Base-by-base conservation (phyloP, 2,329 filamentous ascomycete genomes). In the Scopulariopsis brevicaulis region DNA sequence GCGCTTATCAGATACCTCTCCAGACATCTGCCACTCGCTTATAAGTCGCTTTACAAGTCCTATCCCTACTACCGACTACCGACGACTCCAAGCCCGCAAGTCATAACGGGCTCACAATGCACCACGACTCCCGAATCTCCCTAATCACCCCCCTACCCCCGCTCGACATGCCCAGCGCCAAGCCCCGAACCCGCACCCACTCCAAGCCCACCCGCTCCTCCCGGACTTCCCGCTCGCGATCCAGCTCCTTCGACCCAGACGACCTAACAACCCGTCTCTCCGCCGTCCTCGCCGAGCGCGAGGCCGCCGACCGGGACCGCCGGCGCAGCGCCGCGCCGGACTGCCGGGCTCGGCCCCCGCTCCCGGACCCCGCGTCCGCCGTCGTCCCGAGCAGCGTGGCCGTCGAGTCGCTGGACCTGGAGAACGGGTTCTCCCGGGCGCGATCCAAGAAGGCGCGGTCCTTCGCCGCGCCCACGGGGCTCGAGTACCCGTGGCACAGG, bases 181-280 rank as follows among this genome's bases (percentile, higher is more conserved):
- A n/a, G 15, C 15, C 5, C 15, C 40, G 2, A 46, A n/a, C 40
- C 18, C 40, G 40, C n/a, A 46, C 32, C n/a, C n/a, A n/a, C n/a
- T n/a, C n/a, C n/a, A n/a, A n/a, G n/a, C n/a, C n/a, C 53, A 37
- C 52, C 18, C 54, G 58, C 50, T 40, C 58, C 55, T 48, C 59
- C 64, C 14, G 62, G 65, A 25, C 63, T 64, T 1, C 65, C 70
- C 3, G 37, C 35, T 10, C n/a, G n/a, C 53, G 53, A 20, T 54
- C 57, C 12, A 63, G 67, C 35, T 67, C 71, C 1, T 68, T 84
- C 53, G 81, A 85, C 60, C 72, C 82, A 0, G 74, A 78, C 32
- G 81, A 85, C 58, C 68, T 85, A 32, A 73, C 75, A 12, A 73
- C 76, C 35, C 77, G 81, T 20, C 72, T 85, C 25, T 71, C 73